Conservation (phyloP, 2,329 filamentous ascomycete genomes). For the Colletotrichum orbiculare region DNA sequence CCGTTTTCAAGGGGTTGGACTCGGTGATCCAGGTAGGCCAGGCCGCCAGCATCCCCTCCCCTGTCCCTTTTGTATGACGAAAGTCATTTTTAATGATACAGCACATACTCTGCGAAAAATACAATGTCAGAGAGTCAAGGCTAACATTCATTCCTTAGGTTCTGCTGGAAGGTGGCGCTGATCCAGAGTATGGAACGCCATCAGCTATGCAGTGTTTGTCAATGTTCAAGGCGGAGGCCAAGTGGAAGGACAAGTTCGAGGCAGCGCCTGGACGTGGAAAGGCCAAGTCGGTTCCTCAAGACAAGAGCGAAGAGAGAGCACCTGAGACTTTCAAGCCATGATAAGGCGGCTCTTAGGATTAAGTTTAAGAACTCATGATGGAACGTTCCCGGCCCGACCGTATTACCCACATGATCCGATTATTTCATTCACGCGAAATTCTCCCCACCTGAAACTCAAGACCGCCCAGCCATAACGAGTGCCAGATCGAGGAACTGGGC, state of each 20-base stretch:
- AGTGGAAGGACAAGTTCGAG: constrained; percentile 62
- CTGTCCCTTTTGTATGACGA: too few species aligned
- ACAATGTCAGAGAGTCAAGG: background rate
- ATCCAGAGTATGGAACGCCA: constrained; percentile 63
- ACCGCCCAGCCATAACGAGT: too few species aligned
- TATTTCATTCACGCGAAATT: too few species aligned
- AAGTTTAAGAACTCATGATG: too few species aligned
- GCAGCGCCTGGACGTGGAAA: constrained; percentile 60
- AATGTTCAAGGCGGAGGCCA: constrained; percentile 64
- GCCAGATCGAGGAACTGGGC: too few species aligned
- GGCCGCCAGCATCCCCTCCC: too few species aligned
- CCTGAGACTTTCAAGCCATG: constrained; percentile 31
- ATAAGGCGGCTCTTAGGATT: background rate
- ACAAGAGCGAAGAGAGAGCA: constrained; percentile 19
- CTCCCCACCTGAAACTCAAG: too few species aligned
- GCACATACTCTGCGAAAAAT: background rate
- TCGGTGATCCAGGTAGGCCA: constrained; percentile 68
- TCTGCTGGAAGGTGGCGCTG: constrained; percentile 63
- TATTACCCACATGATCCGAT: too few species aligned
- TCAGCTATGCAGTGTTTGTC: constrained; percentile 60
- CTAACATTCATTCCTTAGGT: constrained; percentile 44
- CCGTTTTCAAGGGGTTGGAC: constrained; percentile 77
- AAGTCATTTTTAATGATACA: background rate
- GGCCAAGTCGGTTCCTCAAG: constrained; percentile 39
- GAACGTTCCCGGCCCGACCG: too few species aligned